A percentile compares a stretch with the other conserved stretches of the same genome.
Conservation (phyloP, 805 yeast genomes). For the Pichia phayaonensis region DNA sequence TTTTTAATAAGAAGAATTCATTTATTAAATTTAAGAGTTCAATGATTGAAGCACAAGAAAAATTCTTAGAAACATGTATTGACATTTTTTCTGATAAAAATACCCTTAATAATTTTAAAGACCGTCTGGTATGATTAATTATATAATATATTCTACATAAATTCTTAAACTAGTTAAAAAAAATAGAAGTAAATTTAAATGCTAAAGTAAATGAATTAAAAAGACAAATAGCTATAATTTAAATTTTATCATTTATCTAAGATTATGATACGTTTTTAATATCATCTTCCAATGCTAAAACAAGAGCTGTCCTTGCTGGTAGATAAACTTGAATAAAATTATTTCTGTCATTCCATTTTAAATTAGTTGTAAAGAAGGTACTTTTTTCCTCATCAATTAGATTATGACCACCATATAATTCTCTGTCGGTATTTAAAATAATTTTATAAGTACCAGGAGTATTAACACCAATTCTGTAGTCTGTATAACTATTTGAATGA, state of each 20-base stretch:
- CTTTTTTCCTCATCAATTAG: conserved; percentile 52
- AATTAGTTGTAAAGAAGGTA: conserved; percentile 61
- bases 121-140: not conserved
- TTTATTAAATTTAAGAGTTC: conserved; percentile 21
- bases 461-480: conserved; percentile 88
- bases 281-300: conserved; percentile 40
- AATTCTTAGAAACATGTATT: conserved; percentile 19
- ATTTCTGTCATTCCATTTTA: conserved; percentile 71
- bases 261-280: conserved; percentile 12
- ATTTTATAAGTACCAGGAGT: conserved; percentile 67
- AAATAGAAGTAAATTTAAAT: not conserved
- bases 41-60: conserved; percentile 15
- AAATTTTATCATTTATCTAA: not conserved
- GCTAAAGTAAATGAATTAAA: not conserved
- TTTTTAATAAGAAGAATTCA: conserved; percentile 19
- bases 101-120: not conserved
- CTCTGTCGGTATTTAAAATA: conserved; percentile 66
- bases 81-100: conserved; percentile 15
- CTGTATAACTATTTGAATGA: conserved; percentile 73
- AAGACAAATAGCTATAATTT: not conserved
- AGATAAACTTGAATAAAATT: conserved; percentile 73
- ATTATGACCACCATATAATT: conserved; percentile 72
- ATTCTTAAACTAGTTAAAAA: too few relatives aligned
- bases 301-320: conserved; percentile 70
- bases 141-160: too few relatives aligned